phyloP scores from a whole-genome alignment of 176 grass and related monocot species.

The Oryza longistaminata region DNA sequence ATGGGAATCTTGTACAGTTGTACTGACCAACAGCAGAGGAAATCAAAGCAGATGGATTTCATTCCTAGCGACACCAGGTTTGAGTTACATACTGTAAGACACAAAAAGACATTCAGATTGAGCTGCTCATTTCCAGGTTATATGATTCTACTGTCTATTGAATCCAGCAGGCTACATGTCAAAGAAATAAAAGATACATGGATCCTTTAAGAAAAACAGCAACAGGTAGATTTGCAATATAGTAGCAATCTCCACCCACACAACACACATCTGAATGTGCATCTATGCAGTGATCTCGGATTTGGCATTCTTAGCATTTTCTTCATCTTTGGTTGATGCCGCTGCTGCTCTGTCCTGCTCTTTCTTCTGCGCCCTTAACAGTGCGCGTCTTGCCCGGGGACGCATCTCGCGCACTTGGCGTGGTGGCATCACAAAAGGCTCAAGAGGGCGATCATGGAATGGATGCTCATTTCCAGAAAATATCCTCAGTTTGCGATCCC shows the following conservation, averaged over 20 bases:
- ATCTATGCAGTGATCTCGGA: constrained; percentile 43
- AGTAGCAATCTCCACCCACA: background rate
- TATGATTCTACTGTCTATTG: constrained; percentile 7
- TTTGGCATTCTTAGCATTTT: constrained; percentile 40
- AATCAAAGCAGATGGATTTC: background rate
- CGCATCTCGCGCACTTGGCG: constrained; percentile 82
- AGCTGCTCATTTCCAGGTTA: background rate
- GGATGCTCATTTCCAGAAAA: constrained; percentile 73
- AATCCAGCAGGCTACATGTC: background rate
- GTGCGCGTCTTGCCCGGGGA: constrained; percentile 69
- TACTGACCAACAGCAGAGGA: background rate
- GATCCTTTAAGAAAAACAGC: background rate
- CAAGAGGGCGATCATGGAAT: constrained; percentile 67
- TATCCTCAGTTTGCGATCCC: constrained; percentile 90
- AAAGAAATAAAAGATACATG: background rate
- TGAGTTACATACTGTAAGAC: background rate
- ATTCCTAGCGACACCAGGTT: background rate
- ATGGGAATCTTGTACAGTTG: background rate
- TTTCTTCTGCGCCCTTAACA: constrained; percentile 88
- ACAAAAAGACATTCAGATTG: background rate
- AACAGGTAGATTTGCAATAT: background rate
- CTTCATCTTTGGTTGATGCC: constrained; percentile 49
- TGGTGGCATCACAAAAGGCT: constrained; percentile 75
- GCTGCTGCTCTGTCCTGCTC: constrained; percentile 50
- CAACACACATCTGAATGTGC: constrained; percentile 2